Base-by-base conservation (phyloP, 2,329 filamentous ascomycete species). In the Neocucurbitaria cava region DNA sequence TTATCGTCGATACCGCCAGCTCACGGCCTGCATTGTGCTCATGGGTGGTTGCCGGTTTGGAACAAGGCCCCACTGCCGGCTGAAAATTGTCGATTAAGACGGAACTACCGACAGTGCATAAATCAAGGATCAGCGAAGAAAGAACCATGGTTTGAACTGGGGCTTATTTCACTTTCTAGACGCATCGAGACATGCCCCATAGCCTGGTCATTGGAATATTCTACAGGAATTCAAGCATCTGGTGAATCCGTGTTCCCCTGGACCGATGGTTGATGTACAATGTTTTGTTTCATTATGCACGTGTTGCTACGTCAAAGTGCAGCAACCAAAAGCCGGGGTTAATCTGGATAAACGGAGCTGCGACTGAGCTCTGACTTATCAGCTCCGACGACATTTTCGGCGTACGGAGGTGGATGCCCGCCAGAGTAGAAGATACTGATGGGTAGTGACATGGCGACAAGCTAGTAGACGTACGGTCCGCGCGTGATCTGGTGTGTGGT, bases 261-360 rank as follows among this genome's bases (percentile, higher is more conserved):
- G 41, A 20, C 41, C 41, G 41, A 43, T 24, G 17, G 28, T n/a
- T n/a, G 13, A 30, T n/a, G 24, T 30, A 20, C 11, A 30, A 17
- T 30, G 41, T 18, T 43, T n/a, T 15, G 17, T 43, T 28, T 24
- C n/a, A n/a, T n/a, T n/a, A n/a, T 26, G 24, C 41, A 43, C 24
- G 41, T 43, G 41, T 20, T 15, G 11, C 30, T 30, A 24, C 41
- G 41, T 43, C 41, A 43, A 43, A n/a, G 17, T 43, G 41, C 41
- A 43, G 41, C 41, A 43, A 8, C 41, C 41, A 43, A n/a, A 43
- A 43, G 15, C 41, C 24, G 41, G 40, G 41, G 41, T 43, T 43
- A 43, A 43, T 43, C 6, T 43, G 24, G 41, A 43, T 43, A 43
- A 43, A 43, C 7, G 24, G 8, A 15, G 21, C 38, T 15, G 5